Evolutionary conservation across 441 rosid species (phyloP).

Genomic region (Pelargonium hybrid): DNA sequence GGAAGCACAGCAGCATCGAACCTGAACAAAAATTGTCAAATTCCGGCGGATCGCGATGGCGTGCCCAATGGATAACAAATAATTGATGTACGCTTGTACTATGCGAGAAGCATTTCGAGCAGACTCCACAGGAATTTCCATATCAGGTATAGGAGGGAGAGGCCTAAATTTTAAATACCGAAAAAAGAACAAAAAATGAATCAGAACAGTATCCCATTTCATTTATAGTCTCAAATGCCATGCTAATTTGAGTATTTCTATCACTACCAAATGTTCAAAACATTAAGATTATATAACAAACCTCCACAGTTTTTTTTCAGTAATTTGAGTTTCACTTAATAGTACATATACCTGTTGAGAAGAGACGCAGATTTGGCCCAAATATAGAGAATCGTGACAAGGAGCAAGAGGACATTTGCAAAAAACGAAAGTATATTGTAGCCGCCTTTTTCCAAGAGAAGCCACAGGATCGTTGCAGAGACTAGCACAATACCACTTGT

Average conservation of each 20-base stretch:
- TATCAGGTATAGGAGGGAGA: slow-evolving; percentile 74
- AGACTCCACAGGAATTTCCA: slow-evolving; percentile 63
- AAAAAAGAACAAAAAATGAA: not conserved
- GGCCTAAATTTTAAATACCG: slow-evolving; percentile 37
- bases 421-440: slow-evolving; percentile 51
- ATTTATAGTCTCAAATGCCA: not conserved
- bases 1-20: slow-evolving; percentile 16
- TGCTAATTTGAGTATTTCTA: not conserved
- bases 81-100: slow-evolving; percentile 36
- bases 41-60: slow-evolving; percentile 52
- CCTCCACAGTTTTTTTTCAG: too few relatives aligned
- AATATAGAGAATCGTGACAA: slow-evolving; percentile 57
- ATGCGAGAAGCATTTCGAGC: slow-evolving; percentile 34
- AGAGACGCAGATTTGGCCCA: slow-evolving; percentile 97
- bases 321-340: not conserved
- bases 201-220: not conserved
- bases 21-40: slow-evolving; percentile 52
- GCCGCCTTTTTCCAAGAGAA: slow-evolving; percentile 58
- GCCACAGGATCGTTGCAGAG: slow-evolving; percentile 53
- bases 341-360: slow-evolving; percentile 52
- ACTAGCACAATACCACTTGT: slow-evolving; percentile 35
- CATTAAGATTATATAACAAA: too few relatives aligned
- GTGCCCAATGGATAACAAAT: slow-evolving; percentile 39
- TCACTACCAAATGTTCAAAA: not conserved
- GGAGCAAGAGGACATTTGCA: slow-evolving; percentile 47